Base-by-base conservation (phyloP, 352 stramenopile genomes). In the Plasmopara muralis region DNA sequence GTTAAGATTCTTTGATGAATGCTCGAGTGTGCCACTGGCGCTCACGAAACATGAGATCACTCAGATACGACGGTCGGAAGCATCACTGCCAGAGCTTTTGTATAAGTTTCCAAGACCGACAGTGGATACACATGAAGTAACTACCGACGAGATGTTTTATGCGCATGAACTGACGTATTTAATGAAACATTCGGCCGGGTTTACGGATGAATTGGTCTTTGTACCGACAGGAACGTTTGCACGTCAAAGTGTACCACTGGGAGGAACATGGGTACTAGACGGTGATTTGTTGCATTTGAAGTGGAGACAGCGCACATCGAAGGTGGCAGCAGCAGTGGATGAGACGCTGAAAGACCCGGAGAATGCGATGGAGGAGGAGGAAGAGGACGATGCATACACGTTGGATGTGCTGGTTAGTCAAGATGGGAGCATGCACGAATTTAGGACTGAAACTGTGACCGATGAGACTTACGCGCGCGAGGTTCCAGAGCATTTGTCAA, bases 231-330 rank as follows among this genome's bases (percentile, higher is more conserved):
- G 82, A 0, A 68, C 53, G 3, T 94, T 94, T 52, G 66, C 64
- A 40, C 76, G 82, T 20, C 85, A 88, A 56, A 85, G 55, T 37
- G 79, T 87, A 38, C 73, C 77, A 6, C 50, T 77, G 6, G 79
- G 77, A 38, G 83, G 83, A 9, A 88, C 72, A 25, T 94, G 83
- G 83, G 61, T 80, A 43, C 50, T 94, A 1, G 78, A 89, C 37
- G 83, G 82, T 10, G 82, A 94, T 53, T 62, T 92, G 40, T 52
- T 94, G 42, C 83, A 92, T 60, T 55, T 94, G 14, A 86, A 86
- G 45, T 94, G 83, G 83, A 74, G 68, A 33, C 64, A 70, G 18
- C 49, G 43, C 10, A 60, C 54, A 31, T 42, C 33, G 4, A 70
- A 66, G 53, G 44, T 47, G 25, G n/a, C n/a, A 25, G 20, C 1